These are phyloP conservation scores for Jackrogersella multiformis DNA, from an alignment of 495 filamentous ascomycete genomes.

Conservation along the genomic window DNA sequence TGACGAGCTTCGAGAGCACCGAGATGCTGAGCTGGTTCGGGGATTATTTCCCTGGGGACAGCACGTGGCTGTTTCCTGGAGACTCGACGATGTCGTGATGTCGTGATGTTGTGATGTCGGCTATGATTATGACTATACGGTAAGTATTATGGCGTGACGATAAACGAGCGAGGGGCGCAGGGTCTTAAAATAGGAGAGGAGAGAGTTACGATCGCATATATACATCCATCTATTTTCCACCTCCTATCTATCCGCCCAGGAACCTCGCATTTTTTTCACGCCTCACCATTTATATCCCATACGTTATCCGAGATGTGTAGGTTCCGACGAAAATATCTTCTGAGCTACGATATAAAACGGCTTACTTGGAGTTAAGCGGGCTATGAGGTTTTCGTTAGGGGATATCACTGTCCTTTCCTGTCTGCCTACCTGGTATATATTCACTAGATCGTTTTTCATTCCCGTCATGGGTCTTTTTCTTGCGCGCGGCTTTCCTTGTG, in stretches of 20 bases:
- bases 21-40: constrained; percentile 74
- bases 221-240: constrained; percentile 4
- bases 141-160: background rate
- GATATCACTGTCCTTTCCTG: constrained; percentile 12
- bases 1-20: constrained; percentile 73
- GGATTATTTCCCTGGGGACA: constrained; percentile 72
- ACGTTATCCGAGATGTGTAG: constrained; percentile 13
- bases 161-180: background rate
- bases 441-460: constrained; percentile 21
- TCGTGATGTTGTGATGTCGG: background rate
- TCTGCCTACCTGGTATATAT: background rate
- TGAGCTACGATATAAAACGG: background rate
- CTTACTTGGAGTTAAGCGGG: background rate
- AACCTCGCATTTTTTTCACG: background rate
- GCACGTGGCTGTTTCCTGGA: constrained; percentile 59
- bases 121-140: background rate
- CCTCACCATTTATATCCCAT: constrained; percentile 19
- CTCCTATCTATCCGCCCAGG: background rate
- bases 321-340: background rate
- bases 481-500: background rate
- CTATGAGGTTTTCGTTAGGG: background rate
- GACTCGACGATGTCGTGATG: constrained; percentile 38
- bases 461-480: constrained; percentile 19
- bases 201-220: background rate
- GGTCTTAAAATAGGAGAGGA: background rate